phyloP scores from a whole-genome alignment of 352 stramenopile species.

The Phytophthora pseudosyringae region DNA sequence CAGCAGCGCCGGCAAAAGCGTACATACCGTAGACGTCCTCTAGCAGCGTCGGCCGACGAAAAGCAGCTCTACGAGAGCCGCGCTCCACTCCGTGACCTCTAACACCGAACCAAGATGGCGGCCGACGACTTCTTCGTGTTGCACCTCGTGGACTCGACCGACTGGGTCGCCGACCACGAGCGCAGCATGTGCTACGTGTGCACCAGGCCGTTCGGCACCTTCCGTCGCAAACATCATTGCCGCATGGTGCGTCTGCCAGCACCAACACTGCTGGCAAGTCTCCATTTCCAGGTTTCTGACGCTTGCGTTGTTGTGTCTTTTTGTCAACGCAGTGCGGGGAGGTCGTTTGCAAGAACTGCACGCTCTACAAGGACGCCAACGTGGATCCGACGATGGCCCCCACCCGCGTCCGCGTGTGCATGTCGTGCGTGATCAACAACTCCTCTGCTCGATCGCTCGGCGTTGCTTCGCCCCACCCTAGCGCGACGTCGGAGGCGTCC shows the following conservation, averaged over 20 bases:
- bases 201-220: slow-evolving; percentile 77
- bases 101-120: slow-evolving; percentile 25
- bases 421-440: slow-evolving; percentile 76
- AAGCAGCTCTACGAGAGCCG: background rate
- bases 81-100: background rate
- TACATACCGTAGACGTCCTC: background rate
- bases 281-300: slow-evolving; percentile 9
- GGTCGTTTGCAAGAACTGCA: slow-evolving; percentile 85
- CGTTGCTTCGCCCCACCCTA: slow-evolving; percentile 21
- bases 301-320: background rate
- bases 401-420: slow-evolving; percentile 81
- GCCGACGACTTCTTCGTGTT: slow-evolving; percentile 68
- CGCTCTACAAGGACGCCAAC: slow-evolving; percentile 69
- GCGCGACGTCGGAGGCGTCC: slow-evolving; percentile 45
- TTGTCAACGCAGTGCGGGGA: slow-evolving; percentile 60
- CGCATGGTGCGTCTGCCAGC: slow-evolving; percentile 57
- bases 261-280: background rate
- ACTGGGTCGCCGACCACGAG: slow-evolving; percentile 82
- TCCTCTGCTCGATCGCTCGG: slow-evolving; percentile 10
- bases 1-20: background rate
- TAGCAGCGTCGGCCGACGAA: slow-evolving; percentile 9
- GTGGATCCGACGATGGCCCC: slow-evolving; percentile 53
- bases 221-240: slow-evolving; percentile 89
- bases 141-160: slow-evolving; percentile 72
- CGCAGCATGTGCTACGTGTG: slow-evolving; percentile 79